These are phyloP conservation scores for Chlorociboria aeruginascens DNA, from an alignment of 495 filamentous ascomycete genomes.

Conservation along the genomic window DNA sequence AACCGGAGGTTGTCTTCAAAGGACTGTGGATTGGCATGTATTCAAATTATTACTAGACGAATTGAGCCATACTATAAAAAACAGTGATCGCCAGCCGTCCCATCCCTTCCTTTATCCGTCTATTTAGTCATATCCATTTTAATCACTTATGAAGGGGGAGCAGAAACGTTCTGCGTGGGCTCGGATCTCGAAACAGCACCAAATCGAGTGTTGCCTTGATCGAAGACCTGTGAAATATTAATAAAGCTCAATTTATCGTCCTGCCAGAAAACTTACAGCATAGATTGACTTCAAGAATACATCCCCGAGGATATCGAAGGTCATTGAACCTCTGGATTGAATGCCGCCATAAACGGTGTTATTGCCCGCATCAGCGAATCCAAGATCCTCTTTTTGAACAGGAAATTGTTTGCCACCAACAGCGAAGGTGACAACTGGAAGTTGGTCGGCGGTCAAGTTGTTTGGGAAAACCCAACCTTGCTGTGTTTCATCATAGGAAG, in stretches of 20 bases:
- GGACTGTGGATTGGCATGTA: no score
- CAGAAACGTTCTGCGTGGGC: constrained; percentile 36
- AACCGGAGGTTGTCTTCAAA: no score
- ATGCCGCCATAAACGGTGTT: constrained; percentile 59
- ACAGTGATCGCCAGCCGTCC: not conserved
- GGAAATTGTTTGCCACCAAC: constrained; percentile 53
- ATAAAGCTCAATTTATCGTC: not conserved
- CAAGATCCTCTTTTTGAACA: constrained; percentile 61
- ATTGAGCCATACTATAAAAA: no score
- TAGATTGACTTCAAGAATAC: constrained; percentile 68
- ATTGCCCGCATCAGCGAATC: constrained; percentile 34
- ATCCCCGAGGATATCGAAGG: constrained; percentile 65
- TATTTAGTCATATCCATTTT: not conserved
- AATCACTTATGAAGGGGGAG: constrained; percentile 16
- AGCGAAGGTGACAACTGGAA: constrained; percentile 59
- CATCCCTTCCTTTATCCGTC: constrained; percentile 7
- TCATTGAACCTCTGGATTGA: constrained; percentile 53
- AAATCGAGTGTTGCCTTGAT: constrained; percentile 59
- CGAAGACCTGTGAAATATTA: constrained; percentile 46
- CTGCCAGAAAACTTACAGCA: constrained; percentile 38
- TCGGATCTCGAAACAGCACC: constrained; percentile 57
- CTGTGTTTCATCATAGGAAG: constrained; percentile 45
- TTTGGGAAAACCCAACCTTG: constrained; percentile 62
- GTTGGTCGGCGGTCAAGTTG: constrained; percentile 36
- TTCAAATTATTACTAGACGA: no score